Evolutionary conservation across 2,329 filamentous ascomycete species (phyloP).

Genomic region (Pseudogymnoascus sp.): DNA sequence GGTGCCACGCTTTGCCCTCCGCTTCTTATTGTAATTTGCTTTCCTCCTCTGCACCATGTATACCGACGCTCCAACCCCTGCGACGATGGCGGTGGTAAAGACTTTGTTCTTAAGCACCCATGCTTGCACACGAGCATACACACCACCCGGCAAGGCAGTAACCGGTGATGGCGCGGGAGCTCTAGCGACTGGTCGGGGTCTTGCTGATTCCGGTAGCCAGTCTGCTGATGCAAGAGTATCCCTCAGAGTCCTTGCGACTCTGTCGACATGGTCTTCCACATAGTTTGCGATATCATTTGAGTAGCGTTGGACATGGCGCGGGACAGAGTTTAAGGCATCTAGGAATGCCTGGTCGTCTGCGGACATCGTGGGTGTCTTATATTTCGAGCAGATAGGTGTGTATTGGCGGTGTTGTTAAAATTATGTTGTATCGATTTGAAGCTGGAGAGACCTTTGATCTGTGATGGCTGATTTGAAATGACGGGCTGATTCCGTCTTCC

Average conservation of each 20-base stretch:
- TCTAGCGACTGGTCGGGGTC: conserved; percentile 41
- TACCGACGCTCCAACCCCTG: conserved; percentile 60
- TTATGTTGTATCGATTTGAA: background rate
- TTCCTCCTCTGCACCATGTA: conserved; percentile 48
- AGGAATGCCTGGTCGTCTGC: conserved; percentile 73
- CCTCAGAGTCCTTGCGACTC: conserved; percentile 62
- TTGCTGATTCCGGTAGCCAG: conserved; percentile 67
- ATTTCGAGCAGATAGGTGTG: background rate
- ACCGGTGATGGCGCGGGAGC: conserved; percentile 20
- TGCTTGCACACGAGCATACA: conserved; percentile 51
- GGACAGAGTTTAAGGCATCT: conserved; percentile 61
- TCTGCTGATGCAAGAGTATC: conserved; percentile 58
- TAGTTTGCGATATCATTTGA: conserved; percentile 68
- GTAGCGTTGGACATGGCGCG: conserved; percentile 62
- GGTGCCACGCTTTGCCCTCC: conserved; percentile 68
- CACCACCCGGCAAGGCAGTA: conserved; percentile 29
- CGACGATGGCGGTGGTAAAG: conserved; percentile 61
- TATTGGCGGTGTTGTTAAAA: background rate
- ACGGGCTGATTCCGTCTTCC: background rate
- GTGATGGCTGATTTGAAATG: conserved; percentile 7
- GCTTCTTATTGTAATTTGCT: conserved; percentile 50
- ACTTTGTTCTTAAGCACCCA: conserved; percentile 71
- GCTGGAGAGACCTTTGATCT: background rate
- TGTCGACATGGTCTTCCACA: conserved; percentile 74
- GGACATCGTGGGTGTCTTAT: conserved; percentile 52